Evolutionary conservation across 1,284 basidiomycete species (phyloP).

Genomic region (Ustilago nuda): DNA sequence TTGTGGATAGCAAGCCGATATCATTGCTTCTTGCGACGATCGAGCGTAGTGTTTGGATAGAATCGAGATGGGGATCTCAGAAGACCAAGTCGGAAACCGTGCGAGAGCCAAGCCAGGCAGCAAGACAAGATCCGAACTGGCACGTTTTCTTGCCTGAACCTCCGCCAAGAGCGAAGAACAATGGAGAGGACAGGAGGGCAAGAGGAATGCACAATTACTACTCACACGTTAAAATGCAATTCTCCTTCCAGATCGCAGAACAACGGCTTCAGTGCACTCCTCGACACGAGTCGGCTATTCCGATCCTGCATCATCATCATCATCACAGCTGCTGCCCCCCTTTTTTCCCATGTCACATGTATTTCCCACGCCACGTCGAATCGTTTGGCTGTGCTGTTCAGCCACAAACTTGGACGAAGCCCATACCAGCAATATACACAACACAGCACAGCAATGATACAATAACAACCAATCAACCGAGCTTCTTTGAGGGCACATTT

Average conservation of each 20-base stretch:
- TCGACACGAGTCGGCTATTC: conserved; percentile 6
- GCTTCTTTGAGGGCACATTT: background rate
- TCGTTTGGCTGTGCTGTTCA: conserved; percentile 1
- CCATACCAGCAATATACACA: background rate
- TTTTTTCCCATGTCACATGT: background rate
- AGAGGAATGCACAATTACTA: background rate
- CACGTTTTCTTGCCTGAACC: too few species aligned
- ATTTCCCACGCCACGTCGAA: conserved; percentile 1
- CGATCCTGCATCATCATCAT: background rate
- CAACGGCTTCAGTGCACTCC: conserved; percentile 1
- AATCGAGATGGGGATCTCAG: background rate
- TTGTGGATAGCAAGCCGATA: background rate
- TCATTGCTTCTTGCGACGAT: background rate
- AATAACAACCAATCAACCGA: background rate
- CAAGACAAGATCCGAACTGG: background rate
- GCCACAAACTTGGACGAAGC: background rate
- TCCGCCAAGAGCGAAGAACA: background rate
- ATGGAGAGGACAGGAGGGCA: background rate
- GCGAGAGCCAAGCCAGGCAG: background rate
- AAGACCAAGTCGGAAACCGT: background rate
- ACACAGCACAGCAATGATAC: background rate
- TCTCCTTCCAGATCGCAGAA: conserved; percentile 6
- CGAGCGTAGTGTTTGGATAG: background rate
- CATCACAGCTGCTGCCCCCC: background rate
- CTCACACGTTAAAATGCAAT: background rate